Evolutionary conservation across 441 rosid genomes (phyloP), one percentile per base, ranked within the genome.

Genomic region (Eutrema salsugineum): DNA sequence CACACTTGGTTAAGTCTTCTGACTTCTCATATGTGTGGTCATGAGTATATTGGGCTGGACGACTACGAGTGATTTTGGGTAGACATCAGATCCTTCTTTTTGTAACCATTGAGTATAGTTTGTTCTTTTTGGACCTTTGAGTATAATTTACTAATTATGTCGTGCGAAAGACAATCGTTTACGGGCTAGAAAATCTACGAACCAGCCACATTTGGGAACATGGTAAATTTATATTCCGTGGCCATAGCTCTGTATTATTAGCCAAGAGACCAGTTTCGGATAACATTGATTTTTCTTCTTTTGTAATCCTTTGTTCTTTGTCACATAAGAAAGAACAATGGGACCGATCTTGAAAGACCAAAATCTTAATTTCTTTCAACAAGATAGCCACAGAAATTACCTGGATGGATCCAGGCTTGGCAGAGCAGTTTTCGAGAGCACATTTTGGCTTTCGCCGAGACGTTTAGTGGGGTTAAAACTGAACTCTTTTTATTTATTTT

Each of bases 21-120:
- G 73, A 79, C 78, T 68, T 68, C 87, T 46, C 74, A 74, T 51
- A 62, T 85, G 43, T 42, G 16, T 16, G 81, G 79, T 59, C 77
- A 58, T 22, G 79, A 71, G n/a, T 75, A 68, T 58, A 63, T 67
- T 47, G 79, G 73, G 47, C 75, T 77, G 33, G 81, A 74, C 11
- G 35, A 51, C 63, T 72, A 67, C 11, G 22, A 42, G 67, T 72
- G 67, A 36, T 48, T 56, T 63, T 30, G n/a, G 40, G 54, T 63
- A 53, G 36, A 75, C 58, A 16, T 67, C 20, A 51, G 35, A 51
- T 51, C 43, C 54, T 17, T 12, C 0, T 33, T 50, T 15, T 22
- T 65, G 40, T 57, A 42, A 50, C 73, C 55, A 58, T 39, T 0
- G 57, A 22, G 47, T 40, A 49, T 35, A 57, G 24, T 68, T 44